phyloP scores from a whole-genome alignment of 1,284 basidiomycete species.

The Trichosporon ovoides region DNA sequence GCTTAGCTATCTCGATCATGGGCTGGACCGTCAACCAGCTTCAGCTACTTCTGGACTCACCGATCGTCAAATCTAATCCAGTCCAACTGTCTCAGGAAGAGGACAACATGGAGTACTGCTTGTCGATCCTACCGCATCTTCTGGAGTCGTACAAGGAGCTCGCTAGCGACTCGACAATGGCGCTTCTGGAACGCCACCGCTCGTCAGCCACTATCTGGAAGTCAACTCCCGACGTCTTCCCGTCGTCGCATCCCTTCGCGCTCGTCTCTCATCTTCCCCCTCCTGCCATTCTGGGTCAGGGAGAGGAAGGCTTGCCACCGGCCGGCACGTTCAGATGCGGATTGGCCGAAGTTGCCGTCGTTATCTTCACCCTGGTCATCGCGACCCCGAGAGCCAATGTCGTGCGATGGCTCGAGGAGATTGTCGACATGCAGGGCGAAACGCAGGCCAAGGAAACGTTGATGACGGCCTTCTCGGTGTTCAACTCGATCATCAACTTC shows the following conservation, averaged over 20 bases:
- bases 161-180: slow-evolving; percentile 60
- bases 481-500: slow-evolving; percentile 74
- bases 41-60: slow-evolving; percentile 70
- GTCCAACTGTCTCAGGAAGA: slow-evolving; percentile 70
- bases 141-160: slow-evolving; percentile 84
- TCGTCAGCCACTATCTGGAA: slow-evolving; percentile 59
- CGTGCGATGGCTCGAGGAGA: slow-evolving; percentile 69
- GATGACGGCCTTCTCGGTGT: slow-evolving; percentile 73
- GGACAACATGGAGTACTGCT: slow-evolving; percentile 83
- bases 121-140: slow-evolving; percentile 78
- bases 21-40: slow-evolving; percentile 89
- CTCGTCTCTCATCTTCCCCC: slow-evolving; percentile 65
- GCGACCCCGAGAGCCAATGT: slow-evolving; percentile 74
- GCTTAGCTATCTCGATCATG: slow-evolving; percentile 62
- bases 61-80: slow-evolving; percentile 60
- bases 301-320: slow-evolving; percentile 39
- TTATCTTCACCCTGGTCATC: slow-evolving; percentile 74
- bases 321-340: slow-evolving; percentile 65
- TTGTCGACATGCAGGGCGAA: slow-evolving; percentile 76
- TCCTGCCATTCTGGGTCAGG: slow-evolving; percentile 48
- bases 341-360: slow-evolving; percentile 78
- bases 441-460: slow-evolving; percentile 70
- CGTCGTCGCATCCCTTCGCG: slow-evolving; percentile 87
- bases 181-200: slow-evolving; percentile 65
- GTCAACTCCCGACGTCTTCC: slow-evolving; percentile 75